These are phyloP conservation scores for Ustilago crameri DNA, from an alignment of 1,284 basidiomycete genomes.

Conservation along the genomic window DNA sequence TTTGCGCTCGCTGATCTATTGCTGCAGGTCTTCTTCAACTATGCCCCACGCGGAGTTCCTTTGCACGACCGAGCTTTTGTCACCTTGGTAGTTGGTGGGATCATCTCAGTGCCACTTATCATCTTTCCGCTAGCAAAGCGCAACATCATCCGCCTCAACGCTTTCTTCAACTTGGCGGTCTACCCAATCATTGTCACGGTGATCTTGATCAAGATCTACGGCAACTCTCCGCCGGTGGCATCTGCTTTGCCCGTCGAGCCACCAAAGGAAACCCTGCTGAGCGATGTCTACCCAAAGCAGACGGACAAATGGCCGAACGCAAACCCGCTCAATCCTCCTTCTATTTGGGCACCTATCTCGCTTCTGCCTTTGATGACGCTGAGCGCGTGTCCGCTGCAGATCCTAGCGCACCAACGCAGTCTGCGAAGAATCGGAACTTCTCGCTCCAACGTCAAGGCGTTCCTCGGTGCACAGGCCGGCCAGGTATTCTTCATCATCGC, in stretches of 20 bases:
- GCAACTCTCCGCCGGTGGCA: conserved; percentile 11
- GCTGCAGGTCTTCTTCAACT: conserved; percentile 64
- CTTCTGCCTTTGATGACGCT: conserved; percentile 63
- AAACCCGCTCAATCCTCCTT: conserved; percentile 50
- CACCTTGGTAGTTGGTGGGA: conserved; percentile 59
- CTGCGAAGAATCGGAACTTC: conserved; percentile 57
- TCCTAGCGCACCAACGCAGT: conserved; percentile 64
- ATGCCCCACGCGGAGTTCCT: conserved; percentile 52
- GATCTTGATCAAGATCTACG: conserved; percentile 52
- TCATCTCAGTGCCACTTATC: conserved; percentile 60
- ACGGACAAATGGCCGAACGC: conserved; percentile 25
- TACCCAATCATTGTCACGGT: conserved; percentile 59
- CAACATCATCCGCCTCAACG: conserved; percentile 62
- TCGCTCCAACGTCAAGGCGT: conserved; percentile 62
- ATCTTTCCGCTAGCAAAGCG: conserved; percentile 65
- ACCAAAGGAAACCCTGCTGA: neutral
- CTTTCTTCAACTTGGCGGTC: conserved; percentile 49
- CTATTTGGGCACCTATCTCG: conserved; percentile 65
- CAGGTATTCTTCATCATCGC: conserved; percentile 56
- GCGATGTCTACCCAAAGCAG: neutral
- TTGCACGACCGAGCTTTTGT: conserved; percentile 63
- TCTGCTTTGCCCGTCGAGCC: neutral
- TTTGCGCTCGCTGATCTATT: conserved; percentile 64
- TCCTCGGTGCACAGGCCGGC: conserved; percentile 57
- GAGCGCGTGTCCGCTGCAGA: conserved; percentile 62